Evolutionary conservation across 495 filamentous ascomycete genomes (phyloP).

Genomic region (Aspergillus olivimuriae): DNA sequence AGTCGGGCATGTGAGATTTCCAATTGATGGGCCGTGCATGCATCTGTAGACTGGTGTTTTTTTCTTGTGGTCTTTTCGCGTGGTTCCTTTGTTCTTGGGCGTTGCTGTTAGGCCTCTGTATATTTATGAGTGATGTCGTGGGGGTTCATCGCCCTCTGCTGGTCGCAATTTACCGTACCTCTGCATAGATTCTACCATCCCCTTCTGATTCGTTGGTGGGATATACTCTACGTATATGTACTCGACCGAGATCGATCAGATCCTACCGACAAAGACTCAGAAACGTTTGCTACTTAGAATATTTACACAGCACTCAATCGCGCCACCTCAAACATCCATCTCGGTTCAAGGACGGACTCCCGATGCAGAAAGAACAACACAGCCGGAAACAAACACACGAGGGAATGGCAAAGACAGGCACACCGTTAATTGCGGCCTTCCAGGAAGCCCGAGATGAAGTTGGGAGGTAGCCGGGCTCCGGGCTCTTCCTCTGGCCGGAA

Average conservation of each 20-base stretch:
- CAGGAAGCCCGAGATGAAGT: conserved; percentile 89
- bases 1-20: no score
- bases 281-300: conserved; percentile 31
- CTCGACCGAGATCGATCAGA: no score
- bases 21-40: no score
- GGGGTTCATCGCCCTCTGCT: not conserved
- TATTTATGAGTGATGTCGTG: conserved; percentile 3
- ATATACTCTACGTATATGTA: no score
- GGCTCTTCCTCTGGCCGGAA: conserved; percentile 87
- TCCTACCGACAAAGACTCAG: conserved; percentile 4
- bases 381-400: conserved; percentile 14
- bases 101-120: conserved; percentile 16
- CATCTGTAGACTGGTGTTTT: no score
- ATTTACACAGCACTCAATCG: conserved; percentile 39
- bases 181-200: no score
- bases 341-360: conserved; percentile 9
- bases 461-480: conserved; percentile 67
- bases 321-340: conserved; percentile 2
- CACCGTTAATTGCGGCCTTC: conserved; percentile 52
- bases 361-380: conserved; percentile 17
- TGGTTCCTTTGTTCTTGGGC: not conserved
- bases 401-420: conserved; percentile 12
- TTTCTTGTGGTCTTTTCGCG: no score
- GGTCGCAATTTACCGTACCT: no score
- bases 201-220: no score